Base-by-base conservation (phyloP, 176 grass and related monocot species). In the Avena atlantica region DNA sequence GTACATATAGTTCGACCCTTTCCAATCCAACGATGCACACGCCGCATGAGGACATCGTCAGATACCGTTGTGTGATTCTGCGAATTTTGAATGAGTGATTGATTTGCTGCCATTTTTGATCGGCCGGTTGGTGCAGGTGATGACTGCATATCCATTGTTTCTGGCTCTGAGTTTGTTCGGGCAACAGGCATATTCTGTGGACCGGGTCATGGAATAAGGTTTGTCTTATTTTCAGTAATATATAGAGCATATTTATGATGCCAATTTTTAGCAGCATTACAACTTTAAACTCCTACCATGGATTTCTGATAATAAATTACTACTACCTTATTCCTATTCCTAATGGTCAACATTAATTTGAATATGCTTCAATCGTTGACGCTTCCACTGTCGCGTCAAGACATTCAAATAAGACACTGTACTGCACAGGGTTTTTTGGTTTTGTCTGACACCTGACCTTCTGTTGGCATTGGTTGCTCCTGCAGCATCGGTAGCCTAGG, bases 121-220 rank as follows among this genome's bases (percentile, higher is more conserved):
- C 45, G 64, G 20, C n/a, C n/a, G n/a, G 1, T 6, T 73, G 1
- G 19, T 70, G 21, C 83, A 98, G 95, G 93, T 17, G 95, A 98
- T 84, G 93, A 98, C 65, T 98, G 95, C 86, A 87, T 98, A 88
- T 90, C 95, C 49, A 98, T 98, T 27, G 95, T 93, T 21, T 85
- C 78, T 72, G 93, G 93, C 20, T 90, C 88, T 16, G 81, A 40
- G 56, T 80, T 90, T 69, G 79, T 98, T 27, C 69, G 73, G 36
- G 93, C 80, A n/a, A 75, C 64, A 19, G 74, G 89, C 57, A 95
- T 87, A 79, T 77, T 90, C 42, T 98, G 95, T 15, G 95, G 93
- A 59, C 95, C 93, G 6, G 95, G 95, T 23, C 95, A 98, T 85
- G 89, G 92, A 75, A 89, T 91, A 87, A 94, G 89, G 92, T 91